Evolutionary conservation across 805 yeast species (phyloP).

Genomic region (Yamadazyma sp.): DNA sequence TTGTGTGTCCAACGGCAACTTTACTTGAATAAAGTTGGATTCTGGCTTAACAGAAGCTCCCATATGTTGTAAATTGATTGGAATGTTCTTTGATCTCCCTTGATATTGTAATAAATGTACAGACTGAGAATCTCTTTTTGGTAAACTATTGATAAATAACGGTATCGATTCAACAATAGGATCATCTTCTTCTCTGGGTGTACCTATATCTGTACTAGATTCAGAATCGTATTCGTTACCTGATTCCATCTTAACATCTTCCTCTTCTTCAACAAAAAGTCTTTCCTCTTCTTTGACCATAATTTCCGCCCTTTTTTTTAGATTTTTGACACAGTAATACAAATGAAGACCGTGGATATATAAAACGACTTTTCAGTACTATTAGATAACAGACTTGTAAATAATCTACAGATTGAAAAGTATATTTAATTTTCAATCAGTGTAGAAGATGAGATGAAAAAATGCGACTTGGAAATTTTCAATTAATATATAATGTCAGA

Average conservation of each 20-base stretch:
- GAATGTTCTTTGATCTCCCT: conserved; percentile 44
- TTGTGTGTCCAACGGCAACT: conserved; percentile 67
- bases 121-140: conserved; percentile 16
- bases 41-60: conserved; percentile 55
- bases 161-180: conserved; percentile 41
- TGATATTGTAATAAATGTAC: conserved; percentile 47
- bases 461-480: too few species aligned
- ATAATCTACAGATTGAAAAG: too few species aligned
- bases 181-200: conserved; percentile 24
- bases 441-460: too few species aligned
- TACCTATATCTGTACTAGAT: conserved; percentile 7
- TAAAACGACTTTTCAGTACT: too few species aligned
- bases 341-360: too few species aligned
- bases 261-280: conserved; percentile 7
- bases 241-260: conserved; percentile 1
- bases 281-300: too few species aligned
- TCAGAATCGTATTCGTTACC: conserved; percentile 3
- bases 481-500: conserved; percentile 5
- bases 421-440: too few species aligned
- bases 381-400: too few species aligned
- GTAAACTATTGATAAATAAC: conserved; percentile 22
- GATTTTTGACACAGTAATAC: too few species aligned
- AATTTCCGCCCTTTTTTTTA: too few species aligned
- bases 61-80: conserved; percentile 24
- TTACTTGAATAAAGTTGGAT: conserved; percentile 67